Evolutionary conservation across 169 alveolate species (phyloP).

Genomic region (Plasmodium knowlesi): DNA sequence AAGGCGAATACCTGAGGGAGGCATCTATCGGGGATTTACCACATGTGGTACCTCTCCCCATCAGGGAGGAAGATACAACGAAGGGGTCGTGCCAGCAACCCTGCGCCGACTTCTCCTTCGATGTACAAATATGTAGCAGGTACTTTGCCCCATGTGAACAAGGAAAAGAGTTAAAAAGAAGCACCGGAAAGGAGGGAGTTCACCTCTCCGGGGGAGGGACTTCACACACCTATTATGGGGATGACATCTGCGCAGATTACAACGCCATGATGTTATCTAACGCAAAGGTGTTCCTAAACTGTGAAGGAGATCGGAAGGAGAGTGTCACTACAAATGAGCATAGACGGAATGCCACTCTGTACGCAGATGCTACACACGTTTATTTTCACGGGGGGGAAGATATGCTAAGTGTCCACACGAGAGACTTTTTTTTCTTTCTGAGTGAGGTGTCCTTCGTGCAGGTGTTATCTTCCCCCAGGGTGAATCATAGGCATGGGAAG

Average conservation of each 20-base stretch:
- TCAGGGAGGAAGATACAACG: background rate
- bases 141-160: slow-evolving; percentile 17
- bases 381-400: slow-evolving; percentile 8
- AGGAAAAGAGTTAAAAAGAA: background rate
- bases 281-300: slow-evolving; percentile 18
- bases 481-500: background rate
- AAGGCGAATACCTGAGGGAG: no score
- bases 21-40: background rate
- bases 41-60: background rate
- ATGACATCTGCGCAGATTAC: background rate
- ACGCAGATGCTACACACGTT: slow-evolving; percentile 26
- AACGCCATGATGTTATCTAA: slow-evolving; percentile 14
- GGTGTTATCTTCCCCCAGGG: background rate
- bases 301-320: background rate
- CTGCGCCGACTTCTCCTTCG: background rate
- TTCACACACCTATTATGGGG: background rate
- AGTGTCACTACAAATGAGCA: background rate
- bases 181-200: background rate
- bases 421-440: slow-evolving; percentile 24
- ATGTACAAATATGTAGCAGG: background rate
- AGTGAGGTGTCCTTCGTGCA: slow-evolving; percentile 28
- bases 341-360: background rate
- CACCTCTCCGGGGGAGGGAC: background rate
- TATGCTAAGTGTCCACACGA: slow-evolving; percentile 8
- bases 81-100: background rate